A percentile compares a stretch with the other conserved stretches of the same genome.
phyloP scores from a whole-genome alignment of 768 basidiomycete species.

The Strobilomyces confusus region DNA sequence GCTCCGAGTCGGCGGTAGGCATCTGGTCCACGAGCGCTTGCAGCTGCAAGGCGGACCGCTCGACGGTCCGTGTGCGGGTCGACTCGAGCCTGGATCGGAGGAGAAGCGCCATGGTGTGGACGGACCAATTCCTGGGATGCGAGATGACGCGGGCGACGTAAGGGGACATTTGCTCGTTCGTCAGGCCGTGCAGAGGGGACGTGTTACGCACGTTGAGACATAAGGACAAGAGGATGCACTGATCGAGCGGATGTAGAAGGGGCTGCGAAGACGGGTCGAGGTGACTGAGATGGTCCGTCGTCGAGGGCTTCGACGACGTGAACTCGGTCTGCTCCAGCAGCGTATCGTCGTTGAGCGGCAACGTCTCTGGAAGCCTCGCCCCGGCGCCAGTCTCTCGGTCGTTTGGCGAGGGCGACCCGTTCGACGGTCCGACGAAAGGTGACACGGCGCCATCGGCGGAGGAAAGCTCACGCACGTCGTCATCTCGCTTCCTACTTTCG shows the following conservation, averaged over 20 bases:
- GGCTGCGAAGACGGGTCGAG: conserved; percentile 84
- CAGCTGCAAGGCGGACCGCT: conserved; percentile 87
- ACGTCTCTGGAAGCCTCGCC: conserved; percentile 62
- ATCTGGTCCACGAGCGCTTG: conserved; percentile 97
- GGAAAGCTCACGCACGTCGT: conserved; percentile 7
- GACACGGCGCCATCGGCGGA: conserved; percentile 3
- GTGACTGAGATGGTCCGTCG: conserved; percentile 52
- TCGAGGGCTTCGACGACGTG: conserved; percentile 62
- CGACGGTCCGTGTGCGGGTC: conserved; percentile 84
- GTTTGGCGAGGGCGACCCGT: conserved; percentile 8
- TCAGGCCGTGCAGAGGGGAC: conserved; percentile 86
- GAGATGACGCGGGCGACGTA: conserved; percentile 87
- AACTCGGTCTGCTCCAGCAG: conserved; percentile 92
- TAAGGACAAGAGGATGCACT: conserved; percentile 86
- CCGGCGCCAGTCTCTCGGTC: conserved; percentile 1
- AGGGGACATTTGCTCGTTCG: conserved; percentile 87
- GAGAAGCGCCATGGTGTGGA: conserved; percentile 95
- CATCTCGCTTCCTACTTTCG: conserved; percentile 59
- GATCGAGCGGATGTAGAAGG: conserved; percentile 87
- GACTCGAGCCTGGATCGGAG: conserved; percentile 91
- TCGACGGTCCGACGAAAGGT: neutral
- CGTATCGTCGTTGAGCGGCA: conserved; percentile 92
- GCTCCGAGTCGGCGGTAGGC: conserved; percentile 76
- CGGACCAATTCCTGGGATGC: conserved; percentile 91
- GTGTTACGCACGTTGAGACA: conserved; percentile 89